Percentiles rank a stretch among this genome's conserved stretches.
phyloP scores from a whole-genome alignment of 1,284 basidiomycete species.

The Phellopilus nigrolimitatus region DNA sequence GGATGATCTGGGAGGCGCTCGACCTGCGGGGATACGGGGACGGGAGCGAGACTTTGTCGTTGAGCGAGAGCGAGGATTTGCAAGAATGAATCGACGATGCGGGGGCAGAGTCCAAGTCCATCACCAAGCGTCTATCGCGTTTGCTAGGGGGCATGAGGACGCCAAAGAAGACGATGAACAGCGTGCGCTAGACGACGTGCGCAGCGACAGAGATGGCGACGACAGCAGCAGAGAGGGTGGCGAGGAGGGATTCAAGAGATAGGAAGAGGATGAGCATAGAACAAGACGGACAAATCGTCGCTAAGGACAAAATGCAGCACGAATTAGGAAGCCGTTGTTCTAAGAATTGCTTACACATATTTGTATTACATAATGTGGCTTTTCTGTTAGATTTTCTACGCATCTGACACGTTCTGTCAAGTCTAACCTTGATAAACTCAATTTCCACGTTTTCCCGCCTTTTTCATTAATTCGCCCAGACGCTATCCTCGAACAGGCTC shows the following conservation, averaged over 20 bases:
- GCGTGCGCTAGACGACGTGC: not conserved
- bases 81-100: slow-evolving; percentile 5
- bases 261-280: not conserved
- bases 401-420: not conserved
- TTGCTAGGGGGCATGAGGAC: slow-evolving; percentile 16
- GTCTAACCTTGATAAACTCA: not conserved
- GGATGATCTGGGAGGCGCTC: slow-evolving; percentile 16
- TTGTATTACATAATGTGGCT: not conserved
- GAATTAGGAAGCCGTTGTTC: not conserved
- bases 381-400: not conserved
- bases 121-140: slow-evolving; percentile 10
- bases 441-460: no score
- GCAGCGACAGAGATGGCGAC: not conserved
- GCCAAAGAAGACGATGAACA: slow-evolving; percentile 5
- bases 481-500: no score
- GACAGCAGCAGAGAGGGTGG: not conserved
- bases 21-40: slow-evolving; percentile 10
- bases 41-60: slow-evolving; percentile 1
- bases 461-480: no score
- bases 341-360: not conserved
- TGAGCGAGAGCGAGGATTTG: slow-evolving; percentile 6
- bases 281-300: not conserved
- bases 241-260: not conserved
- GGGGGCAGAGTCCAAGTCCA: slow-evolving; percentile 13
- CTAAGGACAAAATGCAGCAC: not conserved